Conservation (phyloP, 306 rosid genomes). For the Rosa multiflora region DNA sequence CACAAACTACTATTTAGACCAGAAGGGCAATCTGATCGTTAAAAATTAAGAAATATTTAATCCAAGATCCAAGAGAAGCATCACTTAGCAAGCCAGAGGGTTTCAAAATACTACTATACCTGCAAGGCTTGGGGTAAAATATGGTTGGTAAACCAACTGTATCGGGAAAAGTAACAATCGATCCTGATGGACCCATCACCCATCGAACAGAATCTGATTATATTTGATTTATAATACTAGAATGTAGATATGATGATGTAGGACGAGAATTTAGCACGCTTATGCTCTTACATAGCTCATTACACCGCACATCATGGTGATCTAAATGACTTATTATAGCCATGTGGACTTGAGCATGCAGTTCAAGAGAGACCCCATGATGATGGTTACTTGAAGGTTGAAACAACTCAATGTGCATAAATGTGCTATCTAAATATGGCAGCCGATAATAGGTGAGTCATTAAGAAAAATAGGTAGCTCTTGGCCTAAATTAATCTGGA, state of each 20-base stretch:
- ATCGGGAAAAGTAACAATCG: no score
- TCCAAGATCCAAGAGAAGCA: background rate
- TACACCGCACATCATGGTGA: background rate
- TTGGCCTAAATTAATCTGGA: constrained; percentile 1
- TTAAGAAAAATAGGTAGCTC: background rate
- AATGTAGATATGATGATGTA: background rate
- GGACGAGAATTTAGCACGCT: background rate
- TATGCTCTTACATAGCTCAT: background rate
- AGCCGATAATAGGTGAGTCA: background rate
- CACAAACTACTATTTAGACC: background rate
- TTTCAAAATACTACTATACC: no score
- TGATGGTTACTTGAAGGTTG: background rate
- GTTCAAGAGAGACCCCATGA: background rate
- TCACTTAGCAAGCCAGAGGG: background rate
- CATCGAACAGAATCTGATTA: background rate
- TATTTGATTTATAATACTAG: background rate
- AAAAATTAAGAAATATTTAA: background rate
- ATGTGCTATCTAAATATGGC: background rate
- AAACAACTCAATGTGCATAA: background rate
- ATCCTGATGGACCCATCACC: no score
- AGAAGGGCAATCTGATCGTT: background rate
- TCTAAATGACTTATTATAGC: background rate
- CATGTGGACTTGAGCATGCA: background rate
- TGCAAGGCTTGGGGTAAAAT: no score
- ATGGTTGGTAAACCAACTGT: no score